phyloP scores from a whole-genome alignment of 2,329 filamentous ascomycete genomes.

The Rhynchosporium secalis region DNA sequence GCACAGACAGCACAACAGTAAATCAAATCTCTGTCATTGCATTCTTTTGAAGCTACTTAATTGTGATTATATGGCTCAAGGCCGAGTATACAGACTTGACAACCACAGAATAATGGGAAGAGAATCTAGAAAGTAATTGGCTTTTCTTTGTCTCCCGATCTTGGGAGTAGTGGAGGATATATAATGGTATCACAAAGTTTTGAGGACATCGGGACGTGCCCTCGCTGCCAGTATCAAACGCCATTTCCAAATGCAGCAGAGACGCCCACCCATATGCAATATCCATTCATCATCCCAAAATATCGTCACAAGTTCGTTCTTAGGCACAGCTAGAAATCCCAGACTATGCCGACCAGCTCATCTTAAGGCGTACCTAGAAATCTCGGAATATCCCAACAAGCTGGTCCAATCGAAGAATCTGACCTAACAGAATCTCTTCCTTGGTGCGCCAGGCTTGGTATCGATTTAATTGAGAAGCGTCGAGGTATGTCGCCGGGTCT shows the following conservation, averaged over 20 bases:
- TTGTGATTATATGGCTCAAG: neutral
- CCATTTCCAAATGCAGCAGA: constrained; percentile 24
- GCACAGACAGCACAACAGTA: too few relatives aligned
- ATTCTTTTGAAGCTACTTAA: too few relatives aligned
- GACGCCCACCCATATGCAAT: constrained; percentile 28
- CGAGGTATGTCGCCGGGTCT: constrained; percentile 73
- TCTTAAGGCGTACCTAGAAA: constrained; percentile 48
- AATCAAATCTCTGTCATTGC: too few relatives aligned
- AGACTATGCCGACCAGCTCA: too few relatives aligned
- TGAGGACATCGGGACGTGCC: neutral
- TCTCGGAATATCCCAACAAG: constrained; percentile 82
- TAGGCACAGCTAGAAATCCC: constrained; percentile 40
- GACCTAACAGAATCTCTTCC: constrained; percentile 72
- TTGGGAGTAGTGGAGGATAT: constrained; percentile 13
- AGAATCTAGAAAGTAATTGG: constrained; percentile 3
- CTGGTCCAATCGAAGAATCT: constrained; percentile 80
- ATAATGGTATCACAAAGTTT: constrained; percentile 24
- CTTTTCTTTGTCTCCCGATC: constrained; percentile 10
- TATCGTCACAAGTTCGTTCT: constrained; percentile 4
- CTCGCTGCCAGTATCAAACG: constrained; percentile 21
- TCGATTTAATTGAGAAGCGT: constrained; percentile 67
- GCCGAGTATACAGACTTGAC: neutral
- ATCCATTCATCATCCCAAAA: constrained; percentile 8
- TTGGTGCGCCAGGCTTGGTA: constrained; percentile 61
- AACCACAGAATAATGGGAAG: neutral